Base-by-base conservation (phyloP, 78 protist species). In the Dictyostelium intermedium region DNA sequence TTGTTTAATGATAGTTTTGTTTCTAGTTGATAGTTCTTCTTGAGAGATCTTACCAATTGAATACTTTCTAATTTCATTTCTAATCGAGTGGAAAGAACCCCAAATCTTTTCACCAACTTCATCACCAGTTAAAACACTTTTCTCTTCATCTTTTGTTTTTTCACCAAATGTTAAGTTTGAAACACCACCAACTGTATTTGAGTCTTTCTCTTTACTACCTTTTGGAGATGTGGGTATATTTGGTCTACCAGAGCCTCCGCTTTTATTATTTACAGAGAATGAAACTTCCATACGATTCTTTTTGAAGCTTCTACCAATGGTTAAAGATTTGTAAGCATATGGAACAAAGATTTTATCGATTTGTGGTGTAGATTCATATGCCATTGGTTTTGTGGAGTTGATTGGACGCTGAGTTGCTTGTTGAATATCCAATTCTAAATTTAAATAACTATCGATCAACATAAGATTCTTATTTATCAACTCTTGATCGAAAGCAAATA, bases 91-190 rank as follows among this genome's bases (percentile, higher is more conserved):
- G 25, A 92, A 72, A 25, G 87, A 92, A 13, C 96, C 96, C 96
- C 96, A 92, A 39, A 92, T 84, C 45, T 82, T 83, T 79, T 92
- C 96, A 39, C 93, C 96, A 16, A 85, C 92, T 61, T 92, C 96
- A 47, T 89, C 94, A n/a, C 94, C 94, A 10, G 69, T 89, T 53
- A 13, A 43, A 8, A 77, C 69, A 1, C 74, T 30, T 74, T 89
- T 89, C n/a, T 89, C 94, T 70, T 89, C 94, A 50, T 89, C 94
- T 63, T 70, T 78, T 1, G 94, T 89, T 85, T 89, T 89, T 39
- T 89, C 94, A 14, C 43, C 77, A 47, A 89, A 89, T 13, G 93
- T 87, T 25, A 79, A 77, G 13, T 53, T 66, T 18, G 93, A 87
- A 14, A 86, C 66, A 3, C 35, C 39, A 66, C 74, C 74, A 27